These are phyloP conservation scores for Phoma sp. DNA, from an alignment of 2,329 filamentous ascomycete genomes.

Conservation along the genomic window DNA sequence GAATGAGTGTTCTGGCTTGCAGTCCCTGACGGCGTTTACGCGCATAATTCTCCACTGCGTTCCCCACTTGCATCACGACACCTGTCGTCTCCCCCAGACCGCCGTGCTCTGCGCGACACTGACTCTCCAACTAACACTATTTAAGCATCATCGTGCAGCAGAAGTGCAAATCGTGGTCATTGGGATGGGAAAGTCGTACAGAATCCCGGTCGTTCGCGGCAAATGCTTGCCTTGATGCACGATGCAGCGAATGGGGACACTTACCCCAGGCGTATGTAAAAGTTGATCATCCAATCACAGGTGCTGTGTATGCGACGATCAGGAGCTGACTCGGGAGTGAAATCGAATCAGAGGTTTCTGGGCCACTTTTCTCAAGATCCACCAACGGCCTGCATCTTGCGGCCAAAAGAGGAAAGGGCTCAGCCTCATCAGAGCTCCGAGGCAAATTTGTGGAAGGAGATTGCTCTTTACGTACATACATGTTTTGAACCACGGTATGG, in stretches of 20 bases:
- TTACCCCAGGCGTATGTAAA: constrained; percentile 16
- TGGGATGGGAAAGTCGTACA: constrained; percentile 8
- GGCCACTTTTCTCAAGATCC: constrained; percentile 25
- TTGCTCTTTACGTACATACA: neutral
- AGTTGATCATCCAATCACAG: constrained; percentile 27
- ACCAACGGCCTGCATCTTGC: constrained; percentile 33
- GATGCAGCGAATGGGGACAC: constrained; percentile 24
- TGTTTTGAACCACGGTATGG: neutral
- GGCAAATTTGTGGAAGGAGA: neutral
- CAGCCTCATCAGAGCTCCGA: constrained; percentile 13
- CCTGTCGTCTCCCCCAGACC: constrained; percentile 14
- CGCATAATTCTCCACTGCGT: constrained; percentile 22
- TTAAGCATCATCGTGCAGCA: constrained; percentile 20
- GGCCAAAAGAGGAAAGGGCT: constrained; percentile 5
- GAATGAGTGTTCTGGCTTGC: neutral
- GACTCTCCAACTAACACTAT: neutral
- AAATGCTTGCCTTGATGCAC: constrained; percentile 10
- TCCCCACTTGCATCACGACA: constrained; percentile 13
- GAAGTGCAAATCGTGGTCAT: constrained; percentile 9
- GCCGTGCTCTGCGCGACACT: constrained; percentile 3
- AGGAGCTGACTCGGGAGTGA: constrained; percentile 20
- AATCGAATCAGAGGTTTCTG: constrained; percentile 29
- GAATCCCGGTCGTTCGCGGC: constrained; percentile 11
- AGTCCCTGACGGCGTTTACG: constrained; percentile 28
- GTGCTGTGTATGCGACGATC: constrained; percentile 27